Conservation (phyloP, 768 basidiomycete genomes). For the Lentinula sp. region DNA sequence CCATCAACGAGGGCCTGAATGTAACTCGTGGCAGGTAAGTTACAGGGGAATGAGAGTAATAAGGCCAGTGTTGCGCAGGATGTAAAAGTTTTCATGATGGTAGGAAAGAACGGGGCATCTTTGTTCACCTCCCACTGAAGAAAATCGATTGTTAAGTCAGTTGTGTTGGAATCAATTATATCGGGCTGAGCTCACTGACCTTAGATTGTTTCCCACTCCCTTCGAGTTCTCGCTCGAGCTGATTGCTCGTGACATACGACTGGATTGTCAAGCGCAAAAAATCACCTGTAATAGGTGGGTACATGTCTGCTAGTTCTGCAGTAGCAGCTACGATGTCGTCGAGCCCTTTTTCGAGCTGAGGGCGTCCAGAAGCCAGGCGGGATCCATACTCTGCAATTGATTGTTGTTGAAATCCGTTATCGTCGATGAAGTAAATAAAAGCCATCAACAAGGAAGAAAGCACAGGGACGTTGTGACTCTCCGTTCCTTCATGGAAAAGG, state of each 20-base stretch:
- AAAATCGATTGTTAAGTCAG: background rate
- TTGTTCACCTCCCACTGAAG: conserved; percentile 7
- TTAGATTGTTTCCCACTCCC: background rate
- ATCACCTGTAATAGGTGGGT: conserved; percentile 3
- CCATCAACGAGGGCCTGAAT: conserved; percentile 8
- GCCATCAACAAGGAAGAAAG: background rate
- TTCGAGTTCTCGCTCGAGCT: conserved; percentile 6
- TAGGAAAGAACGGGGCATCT: conserved; percentile 6
- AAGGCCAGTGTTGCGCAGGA: conserved; percentile 4
- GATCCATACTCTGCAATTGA: background rate
- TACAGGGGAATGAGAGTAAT: conserved; percentile 2
- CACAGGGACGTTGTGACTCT: background rate
- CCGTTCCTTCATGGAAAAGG: background rate
- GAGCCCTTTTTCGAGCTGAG: conserved; percentile 1
- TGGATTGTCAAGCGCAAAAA: conserved; percentile 5
- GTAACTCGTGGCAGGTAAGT: background rate
- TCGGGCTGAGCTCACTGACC: background rate
- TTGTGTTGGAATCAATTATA: background rate
- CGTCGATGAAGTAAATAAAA: background rate
- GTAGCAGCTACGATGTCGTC: background rate
- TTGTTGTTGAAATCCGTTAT: background rate
- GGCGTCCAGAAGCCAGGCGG: background rate
- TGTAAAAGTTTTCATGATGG: conserved; percentile 7
- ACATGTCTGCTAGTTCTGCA: background rate
- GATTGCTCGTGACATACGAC: conserved; percentile 9